phyloP scores from a whole-genome alignment of 805 yeast genomes.

The Hanseniaspora thailandica region DNA sequence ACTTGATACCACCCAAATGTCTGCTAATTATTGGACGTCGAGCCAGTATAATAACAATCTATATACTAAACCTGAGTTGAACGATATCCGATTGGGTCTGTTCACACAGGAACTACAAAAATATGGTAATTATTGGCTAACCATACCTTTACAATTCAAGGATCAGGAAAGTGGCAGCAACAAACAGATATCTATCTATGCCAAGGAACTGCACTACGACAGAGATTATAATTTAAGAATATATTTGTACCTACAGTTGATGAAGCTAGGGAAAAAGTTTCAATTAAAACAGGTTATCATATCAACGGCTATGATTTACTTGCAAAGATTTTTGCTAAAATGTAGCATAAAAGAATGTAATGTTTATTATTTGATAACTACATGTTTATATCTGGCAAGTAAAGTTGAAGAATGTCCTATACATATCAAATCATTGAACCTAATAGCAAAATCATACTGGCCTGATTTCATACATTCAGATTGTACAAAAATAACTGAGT shows the following conservation, averaged over 20 bases:
- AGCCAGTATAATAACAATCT: constrained; percentile 45
- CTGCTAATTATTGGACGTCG: constrained; percentile 81
- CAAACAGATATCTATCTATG: constrained; percentile 32
- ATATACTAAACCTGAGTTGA: constrained; percentile 8
- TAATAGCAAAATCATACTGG: constrained; percentile 84
- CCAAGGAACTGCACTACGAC: constrained; percentile 32
- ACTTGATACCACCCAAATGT: constrained; percentile 30
- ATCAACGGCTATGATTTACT: constrained; percentile 78
- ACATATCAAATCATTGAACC: constrained; percentile 70
- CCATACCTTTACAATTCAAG: constrained; percentile 7
- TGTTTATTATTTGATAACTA: constrained; percentile 64
- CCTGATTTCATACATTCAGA: constrained; percentile 91
- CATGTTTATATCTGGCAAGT: constrained; percentile 80
- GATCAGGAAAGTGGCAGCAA: constrained; percentile 21
- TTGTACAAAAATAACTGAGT: constrained; percentile 81
- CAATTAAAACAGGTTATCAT: constrained; percentile 71
- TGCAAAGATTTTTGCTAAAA: constrained; percentile 62
- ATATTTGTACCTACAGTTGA: constrained; percentile 62
- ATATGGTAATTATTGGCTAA: constrained; percentile 11
- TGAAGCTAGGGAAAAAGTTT: constrained; percentile 66
- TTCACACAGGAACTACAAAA: constrained; percentile 7
- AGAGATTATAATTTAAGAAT: constrained; percentile 56
- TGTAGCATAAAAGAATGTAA: constrained; percentile 74
- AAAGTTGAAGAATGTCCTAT: constrained; percentile 93
- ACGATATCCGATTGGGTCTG: constrained; percentile 9